Base-by-base conservation (phyloP, 2,329 filamentous ascomycete genomes). In the Plenodomus biglobosus region DNA sequence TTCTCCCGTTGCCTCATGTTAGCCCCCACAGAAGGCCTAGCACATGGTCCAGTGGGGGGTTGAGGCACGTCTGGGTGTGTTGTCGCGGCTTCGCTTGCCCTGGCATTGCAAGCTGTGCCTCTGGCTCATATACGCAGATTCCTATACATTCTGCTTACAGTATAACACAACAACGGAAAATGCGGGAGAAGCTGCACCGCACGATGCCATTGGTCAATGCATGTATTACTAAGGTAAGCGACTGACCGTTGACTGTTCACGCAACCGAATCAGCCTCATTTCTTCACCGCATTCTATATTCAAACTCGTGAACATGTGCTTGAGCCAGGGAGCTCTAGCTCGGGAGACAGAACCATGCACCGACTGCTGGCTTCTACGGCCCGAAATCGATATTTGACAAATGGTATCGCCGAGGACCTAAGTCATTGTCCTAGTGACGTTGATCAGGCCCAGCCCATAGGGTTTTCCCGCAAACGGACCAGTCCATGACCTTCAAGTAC, bases 221-320 rank as follows among this genome's bases (percentile, higher is more conserved):
- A 11, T 34, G 19, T 48, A 36, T 40, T 35, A 36, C 20, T 38
- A 38, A 37, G 21, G 49, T 55, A 49, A 55, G 52, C 52, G 44
- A 43, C 41, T 52, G 46, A 50, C 52, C 49, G 46, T 55, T 50
- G 19, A 42, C 15, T 18, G 20, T 50, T 30, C 49, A 38, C 40
- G 22, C 45, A 41, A 18, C 39, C 42, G 46, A 39, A 52, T 42
- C 42, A 45, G 49, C 46, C 43, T 41, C 27, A 42, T 22, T 22
- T 27, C 20, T 18, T 46, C 43, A 42, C 46, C 46, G 46, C 46
- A 47, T 46, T 35, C 27, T 19, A 32, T 34, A 15, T 32, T 38
- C 27, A 36, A 19, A 30, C 34, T 20, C 16, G 42, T 13, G 27
- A 24, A 13, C 35, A 40, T 30, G n/a, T 41, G 45, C 38, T 32